Conservation (phyloP, 2,329 filamentous ascomycete species). For the Colletotrichum australisinense region DNA sequence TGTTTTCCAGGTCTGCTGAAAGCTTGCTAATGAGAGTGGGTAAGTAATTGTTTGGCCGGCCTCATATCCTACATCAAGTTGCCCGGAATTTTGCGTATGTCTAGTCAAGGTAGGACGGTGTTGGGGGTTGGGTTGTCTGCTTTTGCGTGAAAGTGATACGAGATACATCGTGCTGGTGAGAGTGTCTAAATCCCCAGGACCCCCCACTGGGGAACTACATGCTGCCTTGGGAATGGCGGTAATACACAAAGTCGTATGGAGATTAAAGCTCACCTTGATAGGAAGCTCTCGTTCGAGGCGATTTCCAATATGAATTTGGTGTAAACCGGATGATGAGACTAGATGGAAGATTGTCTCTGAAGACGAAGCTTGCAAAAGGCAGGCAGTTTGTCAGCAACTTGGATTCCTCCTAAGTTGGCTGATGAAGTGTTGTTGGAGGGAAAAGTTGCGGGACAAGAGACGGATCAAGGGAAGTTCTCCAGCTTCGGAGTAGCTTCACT, state of each 20-base stretch:
- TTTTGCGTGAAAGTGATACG: not conserved
- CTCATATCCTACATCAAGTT: not conserved
- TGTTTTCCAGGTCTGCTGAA: not conserved
- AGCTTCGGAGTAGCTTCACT: conserved; percentile 17
- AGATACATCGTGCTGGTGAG: not conserved
- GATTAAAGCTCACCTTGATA: conserved; percentile 6
- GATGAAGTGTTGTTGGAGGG: not conserved
- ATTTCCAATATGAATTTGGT: not conserved
- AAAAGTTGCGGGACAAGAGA: not conserved
- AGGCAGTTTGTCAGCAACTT: conserved; percentile 1
- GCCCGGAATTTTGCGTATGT: not conserved
- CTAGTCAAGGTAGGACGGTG: not conserved
- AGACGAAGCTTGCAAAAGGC: not conserved
- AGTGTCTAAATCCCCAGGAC: not conserved
- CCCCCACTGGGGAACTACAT: not conserved
- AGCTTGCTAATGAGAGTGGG: not conserved
- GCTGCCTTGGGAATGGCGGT: not conserved
- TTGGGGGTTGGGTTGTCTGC: not conserved
- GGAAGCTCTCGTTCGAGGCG: not conserved
- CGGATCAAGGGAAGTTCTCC: conserved; percentile 8
- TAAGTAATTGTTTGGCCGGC: not conserved
- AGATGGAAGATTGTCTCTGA: not conserved
- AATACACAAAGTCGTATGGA: not conserved
- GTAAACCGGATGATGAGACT: not conserved
- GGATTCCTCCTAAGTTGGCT: not conserved